Evolutionary conservation across 2,329 filamentous ascomycete species (phyloP), one percentile per base, ranked within the genome.

Genomic region (Hymenoscyphus infarciens): DNA sequence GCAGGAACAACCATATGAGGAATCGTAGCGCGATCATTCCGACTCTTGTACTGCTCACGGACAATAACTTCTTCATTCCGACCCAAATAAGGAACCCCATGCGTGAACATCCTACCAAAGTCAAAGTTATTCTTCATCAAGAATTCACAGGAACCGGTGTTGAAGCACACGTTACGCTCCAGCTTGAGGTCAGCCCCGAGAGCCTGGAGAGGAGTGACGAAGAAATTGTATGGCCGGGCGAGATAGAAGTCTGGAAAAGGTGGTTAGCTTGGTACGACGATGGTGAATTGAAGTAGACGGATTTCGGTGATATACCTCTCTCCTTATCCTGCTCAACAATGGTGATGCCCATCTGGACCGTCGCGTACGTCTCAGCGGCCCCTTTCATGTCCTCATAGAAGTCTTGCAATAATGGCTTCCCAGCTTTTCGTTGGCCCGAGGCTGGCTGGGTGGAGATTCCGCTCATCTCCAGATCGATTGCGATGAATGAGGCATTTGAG

Each of bases 291-390:
- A 27, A 27, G 22, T 31, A 16, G 7, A 55, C 11, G 15, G 57
- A n/a, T 6, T 57, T 53, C 22, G 57, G 31, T 15, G 31, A 35
- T 39, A 75, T 74, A 76, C 82, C 81, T 70, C 78, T 80, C 10
- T 80, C 74, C 6, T 71, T 67, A 71, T 87, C 80, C 71, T 88
- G 83, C 59, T 78, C 77, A n/a, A 84, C 84, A 69, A 86, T 83
- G 0, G 87, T 89, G 62, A 90, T 74, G n/a, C 87, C 87, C 60
- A 89, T 75, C 71, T 90, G 87, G 1, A 89, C 76, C 59, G 89
- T 82, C 64, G 86, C 82, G 68, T 86, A 89, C 45, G 80, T 81
- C 64, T 87, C 81, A 3, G 87, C 87, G 2, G 84, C 85, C 31
- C 75, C 75, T 71, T 84, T 87, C 62, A 80, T 79, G 65, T 89